Evolutionary conservation across 1,284 basidiomycete genomes (phyloP).

Genomic region (Paramarasmius palmivorus): DNA sequence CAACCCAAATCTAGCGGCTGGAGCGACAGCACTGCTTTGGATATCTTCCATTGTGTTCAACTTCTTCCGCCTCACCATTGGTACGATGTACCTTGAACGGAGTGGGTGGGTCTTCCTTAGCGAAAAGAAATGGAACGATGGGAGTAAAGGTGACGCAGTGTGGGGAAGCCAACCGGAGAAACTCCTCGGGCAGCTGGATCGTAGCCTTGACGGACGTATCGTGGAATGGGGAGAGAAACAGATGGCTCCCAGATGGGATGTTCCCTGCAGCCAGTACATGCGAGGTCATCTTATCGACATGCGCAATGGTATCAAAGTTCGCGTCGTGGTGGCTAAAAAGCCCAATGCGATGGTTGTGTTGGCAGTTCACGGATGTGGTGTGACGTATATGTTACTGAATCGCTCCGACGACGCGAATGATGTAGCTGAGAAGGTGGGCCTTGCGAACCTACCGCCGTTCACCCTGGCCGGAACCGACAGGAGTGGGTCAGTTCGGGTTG

Average conservation of each 20-base stretch:
- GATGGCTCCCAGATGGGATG: neutral
- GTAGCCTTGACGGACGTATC: too few relatives aligned
- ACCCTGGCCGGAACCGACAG: conserved; percentile 9
- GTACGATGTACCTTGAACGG: conserved; percentile 14
- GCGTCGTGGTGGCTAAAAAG: conserved; percentile 10
- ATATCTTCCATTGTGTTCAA: conserved; percentile 1
- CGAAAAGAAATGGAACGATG: conserved; percentile 8
- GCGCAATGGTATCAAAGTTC: conserved; percentile 6
- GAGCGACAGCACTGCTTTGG: too few relatives aligned
- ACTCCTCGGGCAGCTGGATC: too few relatives aligned
- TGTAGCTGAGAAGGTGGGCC: conserved; percentile 16
- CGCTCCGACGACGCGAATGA: conserved; percentile 8
- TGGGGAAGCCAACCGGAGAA: too few relatives aligned
- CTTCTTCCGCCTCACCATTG: conserved; percentile 9
- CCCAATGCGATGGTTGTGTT: conserved; percentile 20
- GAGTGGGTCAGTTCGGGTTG: too few relatives aligned
- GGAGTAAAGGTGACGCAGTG: neutral
- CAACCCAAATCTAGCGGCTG: too few relatives aligned
- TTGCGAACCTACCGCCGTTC: conserved; percentile 20
- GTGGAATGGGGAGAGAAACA: too few relatives aligned
- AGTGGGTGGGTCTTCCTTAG: conserved; percentile 16
- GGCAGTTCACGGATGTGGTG: conserved; percentile 21
- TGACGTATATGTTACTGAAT: conserved; percentile 24
- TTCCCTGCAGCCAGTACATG: too few relatives aligned
- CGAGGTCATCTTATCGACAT: conserved; percentile 15